A percentile compares a stretch with the other conserved stretches of the same genome.
These are phyloP conservation scores for Jackrogersella minutella DNA, from an alignment of 495 filamentous ascomycete genomes.

Conservation along the genomic window DNA sequence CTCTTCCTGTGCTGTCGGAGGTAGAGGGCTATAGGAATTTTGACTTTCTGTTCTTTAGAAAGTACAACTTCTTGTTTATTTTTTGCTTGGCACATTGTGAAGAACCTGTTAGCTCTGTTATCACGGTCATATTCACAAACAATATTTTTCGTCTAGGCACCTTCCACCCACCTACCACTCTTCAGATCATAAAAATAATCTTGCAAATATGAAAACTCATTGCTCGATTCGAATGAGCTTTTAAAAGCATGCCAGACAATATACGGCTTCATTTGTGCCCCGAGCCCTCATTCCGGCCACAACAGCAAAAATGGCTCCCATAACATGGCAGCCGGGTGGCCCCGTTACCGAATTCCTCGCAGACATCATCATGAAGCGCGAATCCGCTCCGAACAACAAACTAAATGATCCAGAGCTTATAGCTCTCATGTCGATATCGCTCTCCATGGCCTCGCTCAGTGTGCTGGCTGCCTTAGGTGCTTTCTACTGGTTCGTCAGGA, in stretches of 20 bases:
- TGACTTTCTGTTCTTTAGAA: not conserved
- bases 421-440: slow-evolving; percentile 40
- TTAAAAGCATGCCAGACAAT: slow-evolving; percentile 30
- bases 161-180: not conserved
- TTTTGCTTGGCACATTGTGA: not conserved
- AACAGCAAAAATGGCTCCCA: slow-evolving; percentile 31
- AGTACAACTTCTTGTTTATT: not conserved
- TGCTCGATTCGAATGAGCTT: slow-evolving; percentile 1
- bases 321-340: slow-evolving; percentile 8
- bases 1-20: not conserved
- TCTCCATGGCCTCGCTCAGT: slow-evolving; percentile 57
- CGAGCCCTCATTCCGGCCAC: slow-evolving; percentile 21
- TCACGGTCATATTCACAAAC: no score
- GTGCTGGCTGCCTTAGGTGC: slow-evolving; percentile 58
- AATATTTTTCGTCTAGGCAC: not conserved
- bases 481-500: slow-evolving; percentile 77
- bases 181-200: not conserved
- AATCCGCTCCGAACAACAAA: not conserved
- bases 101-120: not conserved
- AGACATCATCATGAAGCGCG: slow-evolving; percentile 11
- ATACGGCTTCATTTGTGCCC: slow-evolving; percentile 5
- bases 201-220: slow-evolving; percentile 10
- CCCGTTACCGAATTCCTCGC: slow-evolving; percentile 8
- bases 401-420: slow-evolving; percentile 20
- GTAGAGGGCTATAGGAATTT: not conserved